Base-by-base conservation (phyloP, 306 rosid genomes). In the Trichosanthes truncata region DNA sequence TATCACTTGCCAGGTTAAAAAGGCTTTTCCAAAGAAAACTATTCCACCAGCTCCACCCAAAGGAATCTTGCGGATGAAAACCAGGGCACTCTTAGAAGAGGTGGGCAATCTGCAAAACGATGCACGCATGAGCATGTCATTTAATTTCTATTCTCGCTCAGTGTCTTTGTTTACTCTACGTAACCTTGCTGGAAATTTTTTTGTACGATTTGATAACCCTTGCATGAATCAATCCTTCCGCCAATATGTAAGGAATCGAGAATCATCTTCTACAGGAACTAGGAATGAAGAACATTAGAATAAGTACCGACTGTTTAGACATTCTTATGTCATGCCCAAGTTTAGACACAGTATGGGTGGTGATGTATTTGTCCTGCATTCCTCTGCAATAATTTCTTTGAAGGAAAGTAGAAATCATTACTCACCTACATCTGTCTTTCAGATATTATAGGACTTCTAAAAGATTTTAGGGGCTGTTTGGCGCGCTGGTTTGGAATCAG, bases 11-110 rank as follows among this genome's bases (percentile, higher is more conserved):
- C 85, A 96, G 99, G 79, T 96, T 80, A 96, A 86, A 85, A 96
- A 81, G 84, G 90, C 84, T 78, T 90, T 90, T 88, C 88, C 96
- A n/a, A 84, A 87, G 91, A 96, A 91, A 87, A 89, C 21, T 55
- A 77, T 96, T 79, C 98, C 98, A 45, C 89, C 94, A 49, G 88
- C 98, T 29, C 99, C 98, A 78, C 90, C 98, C 83, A 96, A 96
- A 86, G 99, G 99, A 51, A 92, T 96, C 68, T 61, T 96, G 80
- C 92, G 94, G 68, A 82, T 93, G 88, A 96, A 89, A 88, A 96
- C 87, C 80, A 93, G 93, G 79, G 89, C 91, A 33, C 90, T 91
- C 80, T 85, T 96, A 84, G 99, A 96, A 79, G 99, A 96, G 99
- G 99, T 96, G 82, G 83, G 76, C 72, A 78, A 78, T 46, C 81